A percentile compares a stretch with the other conserved stretches of the same genome.
Conservation (phyloP, 2,329 filamentous ascomycete species). For the Neonectria coccinea region DNA sequence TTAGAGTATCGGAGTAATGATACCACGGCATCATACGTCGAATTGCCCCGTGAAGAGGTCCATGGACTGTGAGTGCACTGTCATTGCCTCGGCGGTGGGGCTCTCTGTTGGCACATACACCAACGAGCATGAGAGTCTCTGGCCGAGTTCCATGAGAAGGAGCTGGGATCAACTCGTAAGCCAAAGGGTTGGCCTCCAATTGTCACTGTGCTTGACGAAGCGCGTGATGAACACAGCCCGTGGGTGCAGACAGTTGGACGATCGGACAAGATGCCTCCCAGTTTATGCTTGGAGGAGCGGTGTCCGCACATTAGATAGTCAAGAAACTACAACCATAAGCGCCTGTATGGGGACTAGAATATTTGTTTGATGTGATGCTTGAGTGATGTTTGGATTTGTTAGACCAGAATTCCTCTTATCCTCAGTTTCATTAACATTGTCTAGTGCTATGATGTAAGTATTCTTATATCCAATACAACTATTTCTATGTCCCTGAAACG, state of each 20-base stretch:
- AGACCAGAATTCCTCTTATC: neutral
- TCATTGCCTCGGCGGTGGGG: slow-evolving; percentile 4
- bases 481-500: neutral
- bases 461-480: slow-evolving; percentile 17
- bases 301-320: neutral
- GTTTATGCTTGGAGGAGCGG: slow-evolving; percentile 3
- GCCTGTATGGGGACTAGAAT: neutral
- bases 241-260: neutral
- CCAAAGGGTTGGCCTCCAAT: neutral
- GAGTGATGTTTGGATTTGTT: neutral
- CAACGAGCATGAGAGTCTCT: slow-evolving; percentile 2
- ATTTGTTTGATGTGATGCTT: neutral
- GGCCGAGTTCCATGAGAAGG: neutral
- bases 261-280: slow-evolving; percentile 1
- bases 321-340: slow-evolving; percentile 3
- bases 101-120: slow-evolving; percentile 2
- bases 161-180: slow-evolving; percentile 2
- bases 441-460: slow-evolving; percentile 1
- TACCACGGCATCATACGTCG: slow-evolving; percentile 9
- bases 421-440: slow-evolving; percentile 12
- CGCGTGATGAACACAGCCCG: slow-evolving; percentile 4
- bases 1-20: slow-evolving; percentile 39
- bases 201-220: neutral
- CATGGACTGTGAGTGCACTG: neutral
- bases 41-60: slow-evolving; percentile 3